Evolutionary conservation across 108 stramenopile genomes (phyloP), one percentile per base, ranked within the genome.

Genomic region (Craspedostauros australis): DNA sequence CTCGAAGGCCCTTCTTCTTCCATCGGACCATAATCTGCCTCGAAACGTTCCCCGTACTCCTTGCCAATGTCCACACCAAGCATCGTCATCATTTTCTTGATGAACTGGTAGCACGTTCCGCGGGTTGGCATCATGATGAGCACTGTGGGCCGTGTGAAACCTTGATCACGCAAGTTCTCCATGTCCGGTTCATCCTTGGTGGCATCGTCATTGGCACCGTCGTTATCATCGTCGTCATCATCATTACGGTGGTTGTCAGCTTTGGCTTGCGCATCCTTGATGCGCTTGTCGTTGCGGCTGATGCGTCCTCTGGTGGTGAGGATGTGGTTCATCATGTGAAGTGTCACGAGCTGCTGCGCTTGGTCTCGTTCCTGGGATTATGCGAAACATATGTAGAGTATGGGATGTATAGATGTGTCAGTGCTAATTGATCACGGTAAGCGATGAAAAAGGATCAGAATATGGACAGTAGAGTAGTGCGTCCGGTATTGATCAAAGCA

Each of bases 291-390:
- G 52, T 88, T 74, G 38, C 70, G 53, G 42, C 80, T 73, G 23
- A 91, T 68, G 7, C 83, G 48, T 15, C 64, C 58, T 41, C 80
- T 59, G 7, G 75, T 68, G 2, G 84, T 86, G 53, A 84, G 52
- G 4, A 86, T 79, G 50, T 92, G 91, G 52, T 92, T 84, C 25
- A 88, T 54, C 7, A 82, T 60, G 57, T 92, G 91, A 59, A 92
- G 43, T 12, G 59, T 20, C 11, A 79, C 46, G 0, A 90, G 21
- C 39, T 67, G 54, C 33, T 70, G 49, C 22, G 79, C 36, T 34
- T 76, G 77, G 18, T 72, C 67, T 21, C 77, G 80, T 42, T 77
- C 64, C 66, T 71, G 34, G 24, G 1, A n/a, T n/a, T n/a, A n/a
- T n/a, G n/a, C n/a, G n/a, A n/a, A n/a, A n/a, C n/a, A n/a, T n/a